Conservation (phyloP, 345 rosid species). For the Populus ilicifolia region DNA sequence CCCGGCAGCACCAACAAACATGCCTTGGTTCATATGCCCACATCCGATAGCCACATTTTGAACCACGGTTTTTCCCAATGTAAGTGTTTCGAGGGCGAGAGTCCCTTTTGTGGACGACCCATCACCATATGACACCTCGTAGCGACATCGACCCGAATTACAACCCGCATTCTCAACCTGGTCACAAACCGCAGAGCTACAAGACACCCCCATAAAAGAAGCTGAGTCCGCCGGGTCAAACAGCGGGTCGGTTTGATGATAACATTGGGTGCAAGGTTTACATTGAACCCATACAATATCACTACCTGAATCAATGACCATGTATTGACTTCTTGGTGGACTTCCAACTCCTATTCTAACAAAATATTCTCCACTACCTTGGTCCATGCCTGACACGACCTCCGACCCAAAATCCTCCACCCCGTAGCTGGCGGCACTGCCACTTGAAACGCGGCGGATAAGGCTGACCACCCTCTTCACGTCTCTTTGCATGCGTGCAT, state of each 20-base stretch:
- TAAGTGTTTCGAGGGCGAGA: slow-evolving; percentile 80
- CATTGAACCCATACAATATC: slow-evolving; percentile 99
- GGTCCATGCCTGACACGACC: slow-evolving; percentile 90
- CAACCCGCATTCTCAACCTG: slow-evolving; percentile 72
- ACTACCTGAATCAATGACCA: slow-evolving; percentile 93
- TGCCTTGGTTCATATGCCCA: slow-evolving; percentile 82
- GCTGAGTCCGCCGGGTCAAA: slow-evolving; percentile 82
- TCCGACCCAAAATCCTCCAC: slow-evolving; percentile 73
- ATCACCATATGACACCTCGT: slow-evolving; percentile 90
- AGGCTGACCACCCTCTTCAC: slow-evolving; percentile 49
- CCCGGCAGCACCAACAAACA: slow-evolving; percentile 95
- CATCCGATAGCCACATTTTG: slow-evolving; percentile 85
- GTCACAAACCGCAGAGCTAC: slow-evolving; percentile 72
- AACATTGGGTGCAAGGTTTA: slow-evolving; percentile 84
- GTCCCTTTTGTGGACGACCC: slow-evolving; percentile 92
- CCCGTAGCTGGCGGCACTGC: not conserved
- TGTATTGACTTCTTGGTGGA: slow-evolving; percentile 75
- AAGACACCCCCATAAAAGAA: slow-evolving; percentile 67
- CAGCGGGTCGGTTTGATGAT: slow-evolving; percentile 85
- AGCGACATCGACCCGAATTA: slow-evolving; percentile 69
- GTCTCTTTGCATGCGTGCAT: slow-evolving; percentile 69
- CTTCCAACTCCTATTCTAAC: slow-evolving; percentile 90
- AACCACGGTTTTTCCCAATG: slow-evolving; percentile 55
- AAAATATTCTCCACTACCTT: slow-evolving; percentile 94
- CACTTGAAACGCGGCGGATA: slow-evolving; percentile 43